Percentiles rank a stretch among this genome's conserved stretches.
phyloP scores from a whole-genome alignment of 1,284 basidiomycete genomes.

The Microbotryomycetes sp. region DNA sequence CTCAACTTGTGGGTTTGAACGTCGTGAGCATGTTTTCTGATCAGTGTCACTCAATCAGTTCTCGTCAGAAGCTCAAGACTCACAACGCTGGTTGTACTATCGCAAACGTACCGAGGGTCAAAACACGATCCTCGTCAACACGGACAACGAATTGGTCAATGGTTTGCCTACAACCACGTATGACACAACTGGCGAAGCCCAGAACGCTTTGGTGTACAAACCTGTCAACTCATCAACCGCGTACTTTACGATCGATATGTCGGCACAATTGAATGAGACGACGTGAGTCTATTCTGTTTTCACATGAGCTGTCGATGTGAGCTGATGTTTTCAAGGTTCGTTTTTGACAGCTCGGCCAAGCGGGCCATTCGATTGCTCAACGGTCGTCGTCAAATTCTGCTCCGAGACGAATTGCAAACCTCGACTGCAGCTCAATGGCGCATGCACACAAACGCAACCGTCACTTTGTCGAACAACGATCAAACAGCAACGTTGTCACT shows the following conservation, averaged over 20 bases:
- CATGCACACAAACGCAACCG: constrained; percentile 85
- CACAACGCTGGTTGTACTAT: constrained; percentile 81
- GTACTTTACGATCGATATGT: constrained; percentile 73
- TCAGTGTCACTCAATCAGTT: too few species aligned
- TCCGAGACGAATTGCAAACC: constrained; percentile 44
- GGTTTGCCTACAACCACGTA: constrained; percentile 57
- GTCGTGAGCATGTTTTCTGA: too few species aligned
- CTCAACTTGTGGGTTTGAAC: constrained; percentile 20
- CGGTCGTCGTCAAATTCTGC: constrained; percentile 77
- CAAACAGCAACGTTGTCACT: constrained; percentile 60
- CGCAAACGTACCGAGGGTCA: constrained; percentile 92
- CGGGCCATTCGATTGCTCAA: constrained; percentile 87
- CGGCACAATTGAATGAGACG: constrained; percentile 69
- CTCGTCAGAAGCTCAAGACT: constrained; percentile 50
- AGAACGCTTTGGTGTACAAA: constrained; percentile 60
- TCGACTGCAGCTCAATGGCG: constrained; percentile 48
- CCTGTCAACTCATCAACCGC: constrained; percentile 67
- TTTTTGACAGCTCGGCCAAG: constrained; percentile 55
- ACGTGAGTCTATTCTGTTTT: not conserved
- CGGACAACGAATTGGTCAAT: constrained; percentile 70
- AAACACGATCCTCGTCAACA: constrained; percentile 80
- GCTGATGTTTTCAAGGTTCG: not conserved
- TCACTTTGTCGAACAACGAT: constrained; percentile 39
- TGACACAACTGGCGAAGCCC: constrained; percentile 57
- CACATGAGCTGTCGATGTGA: not conserved